Conservation (phyloP, 2,329 filamentous ascomycete species). For the Aspergillus piperis region DNA sequence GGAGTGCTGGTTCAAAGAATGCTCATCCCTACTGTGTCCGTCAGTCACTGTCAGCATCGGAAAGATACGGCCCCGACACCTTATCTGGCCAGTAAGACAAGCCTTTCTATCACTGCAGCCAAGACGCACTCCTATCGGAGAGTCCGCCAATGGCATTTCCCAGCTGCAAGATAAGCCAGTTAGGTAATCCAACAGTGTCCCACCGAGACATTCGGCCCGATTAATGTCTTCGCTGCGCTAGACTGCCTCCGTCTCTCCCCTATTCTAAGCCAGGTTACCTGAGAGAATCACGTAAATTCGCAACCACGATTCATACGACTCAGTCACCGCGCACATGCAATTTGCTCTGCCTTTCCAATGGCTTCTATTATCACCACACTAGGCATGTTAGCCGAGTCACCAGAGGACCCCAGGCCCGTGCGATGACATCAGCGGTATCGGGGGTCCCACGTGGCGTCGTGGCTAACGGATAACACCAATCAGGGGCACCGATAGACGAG, state of each 20-base stretch:
- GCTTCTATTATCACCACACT: not conserved
- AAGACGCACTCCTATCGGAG: not conserved
- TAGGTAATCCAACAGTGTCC: not conserved
- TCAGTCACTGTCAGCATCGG: too few relatives aligned
- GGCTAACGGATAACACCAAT: not conserved
- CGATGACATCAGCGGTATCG: not conserved
- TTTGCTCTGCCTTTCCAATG: not conserved
- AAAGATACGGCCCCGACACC: not conserved
- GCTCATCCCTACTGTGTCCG: too few relatives aligned
- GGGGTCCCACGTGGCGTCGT: constrained; percentile 5
- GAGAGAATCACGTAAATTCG: not conserved
- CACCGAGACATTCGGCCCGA: not conserved
- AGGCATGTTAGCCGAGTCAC: not conserved
- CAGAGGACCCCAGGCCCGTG: not conserved
- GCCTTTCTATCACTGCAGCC: not conserved
- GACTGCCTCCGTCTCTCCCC: not conserved
- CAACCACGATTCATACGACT: too few relatives aligned
- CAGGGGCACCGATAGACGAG: not conserved
- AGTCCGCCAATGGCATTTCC: not conserved
- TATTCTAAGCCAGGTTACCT: not conserved
- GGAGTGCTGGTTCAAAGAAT: not conserved
- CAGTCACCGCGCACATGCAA: not conserved
- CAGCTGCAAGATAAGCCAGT: not conserved
- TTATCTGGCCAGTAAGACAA: not conserved
- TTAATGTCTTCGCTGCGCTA: too few relatives aligned